Base-by-base conservation (phyloP, 805 yeast species). In the Metschnikowia peoriensis region DNA sequence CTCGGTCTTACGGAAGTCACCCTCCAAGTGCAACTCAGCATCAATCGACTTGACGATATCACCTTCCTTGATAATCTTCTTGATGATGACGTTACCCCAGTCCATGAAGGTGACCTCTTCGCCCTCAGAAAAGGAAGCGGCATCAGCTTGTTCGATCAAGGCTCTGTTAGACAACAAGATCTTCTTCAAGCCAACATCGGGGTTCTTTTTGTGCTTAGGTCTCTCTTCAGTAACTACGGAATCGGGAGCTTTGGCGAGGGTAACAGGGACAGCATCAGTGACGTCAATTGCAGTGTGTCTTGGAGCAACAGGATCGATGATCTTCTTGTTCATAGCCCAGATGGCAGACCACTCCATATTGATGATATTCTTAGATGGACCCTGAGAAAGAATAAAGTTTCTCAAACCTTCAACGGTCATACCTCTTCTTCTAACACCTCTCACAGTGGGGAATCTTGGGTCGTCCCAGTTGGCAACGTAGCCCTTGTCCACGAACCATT, bases 341-440 rank as follows among this genome's bases (percentile, higher is more conserved):
- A 94, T 92, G 59, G 90, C 81, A 60, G 88, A 88, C 99, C 99
- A 94, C 71, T 94, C 99, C 68, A 94, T 79, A 79, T 96, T 94
- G 68, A 94, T 86, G 66, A 94, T 91, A 78, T 94, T 94, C 77
- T 87, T 90, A 44, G 98, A 93, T 40, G 99, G 99, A 65, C 99
- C 99, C 78, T 94, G 98, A 47, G 96, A 82, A 56, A 94, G 79
- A 61, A 94, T 88, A 65, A 94, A 94, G 80, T 89, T 88, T 73
- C 93, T 84, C 71, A 94, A 83, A 60, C 98, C 99, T 77, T 94
- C 97, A 58, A 94, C 96, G 39, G 97, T 85, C 99, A 94, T 94
- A 78, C 99, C 99, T 79, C 99, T 88, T 81, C 99, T 86, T 79
- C 97, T 89, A 49, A 93, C 97, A 78, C 99, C 99, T 73, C 98